Evolutionary conservation across 345 rosid species (phyloP), one percentile per base, ranked within the genome.

Genomic region (Ailanthus altissimus): DNA sequence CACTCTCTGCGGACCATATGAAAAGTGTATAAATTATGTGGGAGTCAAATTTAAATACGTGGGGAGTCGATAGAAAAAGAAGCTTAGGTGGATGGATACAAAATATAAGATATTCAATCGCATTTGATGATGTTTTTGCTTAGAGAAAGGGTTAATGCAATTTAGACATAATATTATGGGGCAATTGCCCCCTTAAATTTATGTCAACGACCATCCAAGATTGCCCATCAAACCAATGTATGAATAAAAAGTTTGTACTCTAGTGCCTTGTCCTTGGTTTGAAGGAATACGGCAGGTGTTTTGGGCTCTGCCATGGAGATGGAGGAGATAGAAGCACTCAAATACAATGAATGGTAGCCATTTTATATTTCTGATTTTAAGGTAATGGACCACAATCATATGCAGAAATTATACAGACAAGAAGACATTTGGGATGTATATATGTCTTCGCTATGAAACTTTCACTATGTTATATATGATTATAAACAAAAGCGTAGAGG

Each of bases 311-410:
- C 53, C 0, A 42, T 42, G 47, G 46, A 62, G 43, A 47, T 28
- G n/a, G 56, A 74, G 47, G 42, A 28, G 25, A 32, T 32, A 13
- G 72, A 68, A 67, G 54, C 54, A 67, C 26, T 26, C 15, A 14
- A 67, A 67, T 65, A 11, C 14, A 15, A 51, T 57, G 15, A 73
- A 60, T 60, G 6, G 28, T 26, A 46, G 16, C 26, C 69, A 47
- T 61, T 74, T 47, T 62, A 62, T 28, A n/a, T 74, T 74, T n/a
- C 13, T 72, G 49, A 26, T 73, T 32, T 45, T 73, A 32, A 45
- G 40, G 70, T 63, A 74, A 74, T 74, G 70, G 77, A 32, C 45
- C 77, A 61, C 58, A 73, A 71, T 32, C 38, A 71, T 15, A 15
- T 69, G 73, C 36, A 50, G 32, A 68, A 23, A 58, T 16, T 43